Percentiles rank a stretch among this genome's conserved stretches.
These are phyloP conservation scores for Peniophora sp. DNA, from an alignment of 1,284 basidiomycete species.

Conservation along the genomic window DNA sequence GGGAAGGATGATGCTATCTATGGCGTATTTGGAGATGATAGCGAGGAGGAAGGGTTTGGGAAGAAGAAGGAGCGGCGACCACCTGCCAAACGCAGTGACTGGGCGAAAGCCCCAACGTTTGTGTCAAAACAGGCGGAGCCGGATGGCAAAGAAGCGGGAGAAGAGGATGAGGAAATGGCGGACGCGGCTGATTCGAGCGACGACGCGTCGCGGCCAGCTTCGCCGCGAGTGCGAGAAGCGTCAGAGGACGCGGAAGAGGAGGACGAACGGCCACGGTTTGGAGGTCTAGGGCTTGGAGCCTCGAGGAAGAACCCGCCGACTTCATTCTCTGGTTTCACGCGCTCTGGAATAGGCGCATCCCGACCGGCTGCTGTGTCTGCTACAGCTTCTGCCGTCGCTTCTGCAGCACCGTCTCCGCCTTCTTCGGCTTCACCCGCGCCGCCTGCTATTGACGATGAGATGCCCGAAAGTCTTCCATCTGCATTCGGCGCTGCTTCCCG, in stretches of 20 bases:
- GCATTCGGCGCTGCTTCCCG: conserved; percentile 33
- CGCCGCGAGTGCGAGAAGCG: conserved; percentile 38
- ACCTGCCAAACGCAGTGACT: conserved; percentile 39
- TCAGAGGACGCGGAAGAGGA: conserved; percentile 42
- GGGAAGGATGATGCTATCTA: conserved; percentile 76
- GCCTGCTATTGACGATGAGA: conserved; percentile 9
- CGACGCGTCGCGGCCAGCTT: conserved; percentile 39
- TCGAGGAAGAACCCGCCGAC: conserved; percentile 13
- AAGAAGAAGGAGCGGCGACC: conserved; percentile 16
- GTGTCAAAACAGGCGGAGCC: conserved; percentile 51
- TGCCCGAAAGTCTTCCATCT: conserved; percentile 27
- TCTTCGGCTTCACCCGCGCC: conserved; percentile 18
- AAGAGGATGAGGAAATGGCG: conserved; percentile 27
- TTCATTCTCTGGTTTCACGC: conserved; percentile 13
- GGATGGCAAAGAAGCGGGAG: conserved; percentile 19
- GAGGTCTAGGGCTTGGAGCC: conserved; percentile 40
- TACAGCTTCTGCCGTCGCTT: conserved; percentile 24
- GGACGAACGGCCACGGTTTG: conserved; percentile 29
- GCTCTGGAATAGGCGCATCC: conserved; percentile 37
- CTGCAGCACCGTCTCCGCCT: conserved; percentile 12
- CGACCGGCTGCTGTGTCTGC: conserved; percentile 14
- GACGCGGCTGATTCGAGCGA: conserved; percentile 23
- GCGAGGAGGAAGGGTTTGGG: conserved; percentile 48
- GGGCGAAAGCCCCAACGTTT: conserved; percentile 78
- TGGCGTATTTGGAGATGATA: conserved; percentile 75